Base-by-base conservation (phyloP, 495 filamentous ascomycete genomes). In the Talaromyces thailandensis region DNA sequence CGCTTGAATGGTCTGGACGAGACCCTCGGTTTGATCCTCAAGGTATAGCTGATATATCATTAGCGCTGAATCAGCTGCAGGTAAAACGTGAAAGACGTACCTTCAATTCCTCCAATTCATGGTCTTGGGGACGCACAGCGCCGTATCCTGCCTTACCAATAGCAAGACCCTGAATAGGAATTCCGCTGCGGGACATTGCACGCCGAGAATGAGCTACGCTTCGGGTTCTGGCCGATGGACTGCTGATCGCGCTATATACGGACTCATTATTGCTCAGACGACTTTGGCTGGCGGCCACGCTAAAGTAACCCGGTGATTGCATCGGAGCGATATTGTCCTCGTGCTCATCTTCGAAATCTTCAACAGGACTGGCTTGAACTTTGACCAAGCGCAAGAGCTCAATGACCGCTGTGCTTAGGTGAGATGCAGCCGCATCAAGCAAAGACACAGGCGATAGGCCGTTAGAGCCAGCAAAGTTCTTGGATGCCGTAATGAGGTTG, bases 361-460 rank as follows among this genome's bases (percentile, higher is more conserved):
- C 86, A 0, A 78, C 79, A 4, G 87, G 82, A 1, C 90, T 93
- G 7, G 88, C 79, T 16, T 88, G 82, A 63, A 98, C 89, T 75
- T 96, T 96, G 64, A 91, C 92, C 9, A 84, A 76, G 52, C 88
- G 87, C 31, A 96, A 76, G 18, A 97, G 77, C 64, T 96, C 94
- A 23, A 98, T 87, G 6, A 97, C 82, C 2, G 91, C 86, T 5
- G 89, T 85, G 9, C 88, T 88, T 24, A 98, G 77, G 75, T 98
- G 92, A 14, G 90, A 93, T n/a, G 93, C 93, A 8, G 94, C 94
- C 11, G 94, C 94, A 75, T 98, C 94, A 16, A 98, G 79, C 23
- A 98, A 75, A 2, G 91, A 95, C n/a, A 98, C 88, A 2, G 95
- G 94, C 4, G 91, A 93, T n/a, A 98, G 79, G 18, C 94, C 94